Percentiles rank a stretch among this genome's conserved stretches.
These are phyloP conservation scores for Phytophthora syringae DNA, from an alignment of 352 stramenopile species.

Conservation along the genomic window DNA sequence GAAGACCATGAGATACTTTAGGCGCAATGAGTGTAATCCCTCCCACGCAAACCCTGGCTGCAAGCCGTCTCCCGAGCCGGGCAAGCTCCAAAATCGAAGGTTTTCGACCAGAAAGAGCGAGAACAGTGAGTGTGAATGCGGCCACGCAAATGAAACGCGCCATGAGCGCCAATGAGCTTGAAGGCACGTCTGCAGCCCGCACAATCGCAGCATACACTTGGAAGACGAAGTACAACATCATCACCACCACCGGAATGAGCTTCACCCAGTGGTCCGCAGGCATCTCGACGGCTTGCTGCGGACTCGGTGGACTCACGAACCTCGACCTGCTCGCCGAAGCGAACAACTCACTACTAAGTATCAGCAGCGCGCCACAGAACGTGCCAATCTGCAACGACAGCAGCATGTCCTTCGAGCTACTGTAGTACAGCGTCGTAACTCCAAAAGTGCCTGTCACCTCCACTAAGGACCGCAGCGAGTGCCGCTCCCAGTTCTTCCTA, in stretches of 20 bases:
- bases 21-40: constrained; percentile 54
- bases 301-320: constrained; percentile 29
- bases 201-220: constrained; percentile 62
- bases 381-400: constrained; percentile 79
- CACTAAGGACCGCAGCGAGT: constrained; percentile 62
- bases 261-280: constrained; percentile 84
- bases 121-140: constrained; percentile 50
- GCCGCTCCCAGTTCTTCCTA: constrained; percentile 67
- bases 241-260: constrained; percentile 63
- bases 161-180: constrained; percentile 46
- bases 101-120: constrained; percentile 54
- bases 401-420: constrained; percentile 61
- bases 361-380: constrained; percentile 59
- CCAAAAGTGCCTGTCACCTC: constrained; percentile 66
- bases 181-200: constrained; percentile 48
- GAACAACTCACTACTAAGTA: constrained; percentile 63
- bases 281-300: constrained; percentile 47
- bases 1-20: constrained; percentile 48
- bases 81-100: constrained; percentile 46
- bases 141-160: constrained; percentile 53
- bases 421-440: constrained; percentile 66
- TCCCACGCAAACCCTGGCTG: constrained; percentile 49
- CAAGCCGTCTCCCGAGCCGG: constrained; percentile 33
- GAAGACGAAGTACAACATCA: constrained; percentile 67
- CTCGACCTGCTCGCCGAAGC: constrained; percentile 27